These are phyloP conservation scores for Hanseniaspora sp. DNA, from an alignment of 1,139 yeast genomes.

Conservation along the genomic window DNA sequence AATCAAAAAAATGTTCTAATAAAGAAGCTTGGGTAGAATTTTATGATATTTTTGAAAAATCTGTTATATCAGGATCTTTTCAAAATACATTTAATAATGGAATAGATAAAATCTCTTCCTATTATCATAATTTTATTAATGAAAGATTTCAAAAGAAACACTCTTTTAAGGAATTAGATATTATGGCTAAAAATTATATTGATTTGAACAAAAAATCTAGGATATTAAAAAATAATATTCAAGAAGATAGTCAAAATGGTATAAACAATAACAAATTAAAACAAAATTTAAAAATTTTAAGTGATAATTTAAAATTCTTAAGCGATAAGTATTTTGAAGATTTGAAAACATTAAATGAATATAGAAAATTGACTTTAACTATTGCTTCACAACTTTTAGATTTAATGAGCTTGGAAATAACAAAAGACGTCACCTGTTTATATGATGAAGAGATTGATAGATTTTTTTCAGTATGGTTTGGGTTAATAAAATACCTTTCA, in stretches of 20 bases:
- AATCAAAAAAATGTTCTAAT: neutral
- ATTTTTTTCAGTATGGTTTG: constrained; percentile 15
- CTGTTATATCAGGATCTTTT: neutral
- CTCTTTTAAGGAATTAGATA: neutral
- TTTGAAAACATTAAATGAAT: neutral
- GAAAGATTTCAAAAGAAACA: neutral
- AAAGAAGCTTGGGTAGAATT: neutral
- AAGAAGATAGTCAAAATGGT: neutral
- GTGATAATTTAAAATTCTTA: neutral
- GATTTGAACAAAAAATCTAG: neutral
- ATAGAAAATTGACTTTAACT: neutral
- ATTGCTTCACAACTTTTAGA: neutral
- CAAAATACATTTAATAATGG: neutral
- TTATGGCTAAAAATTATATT: neutral
- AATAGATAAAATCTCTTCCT: neutral
- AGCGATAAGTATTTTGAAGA: constrained; percentile 4
- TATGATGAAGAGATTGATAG: constrained; percentile 6
- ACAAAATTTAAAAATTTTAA: neutral
- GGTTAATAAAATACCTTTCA: constrained; percentile 1
- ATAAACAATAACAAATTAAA: neutral
- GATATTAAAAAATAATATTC: neutral
- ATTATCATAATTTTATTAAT: neutral
- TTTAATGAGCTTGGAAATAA: neutral
- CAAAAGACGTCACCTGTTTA: neutral
- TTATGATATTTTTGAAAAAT: neutral